phyloP scores from a whole-genome alignment of 2,329 filamentous ascomycete genomes.

The Trichophyton verrucosum region DNA sequence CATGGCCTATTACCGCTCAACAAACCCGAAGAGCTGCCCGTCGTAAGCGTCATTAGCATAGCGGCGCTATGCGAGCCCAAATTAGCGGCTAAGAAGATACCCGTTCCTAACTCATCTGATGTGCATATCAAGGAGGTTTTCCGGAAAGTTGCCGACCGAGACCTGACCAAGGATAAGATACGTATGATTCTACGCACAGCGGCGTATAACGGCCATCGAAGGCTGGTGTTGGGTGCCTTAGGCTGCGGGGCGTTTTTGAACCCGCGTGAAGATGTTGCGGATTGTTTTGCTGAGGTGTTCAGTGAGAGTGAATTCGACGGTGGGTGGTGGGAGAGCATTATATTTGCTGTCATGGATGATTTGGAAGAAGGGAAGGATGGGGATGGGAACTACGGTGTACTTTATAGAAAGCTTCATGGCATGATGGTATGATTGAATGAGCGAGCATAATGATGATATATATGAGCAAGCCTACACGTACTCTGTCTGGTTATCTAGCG shows the following conservation, averaged over 20 bases:
- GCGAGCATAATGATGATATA: neutral
- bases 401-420: conserved; percentile 21
- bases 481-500: neutral
- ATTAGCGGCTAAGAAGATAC: conserved; percentile 10
- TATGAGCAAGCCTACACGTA: neutral
- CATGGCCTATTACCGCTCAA: conserved; percentile 36
- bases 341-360: conserved; percentile 49
- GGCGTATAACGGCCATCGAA: conserved; percentile 43
- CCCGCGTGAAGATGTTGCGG: conserved; percentile 49
- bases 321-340: conserved; percentile 52
- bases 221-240: conserved; percentile 54
- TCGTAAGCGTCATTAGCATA: conserved; percentile 49
- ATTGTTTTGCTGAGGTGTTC: conserved; percentile 51
- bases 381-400: conserved; percentile 24
- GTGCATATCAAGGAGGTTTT: conserved; percentile 21
- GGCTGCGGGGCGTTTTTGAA: conserved; percentile 58
- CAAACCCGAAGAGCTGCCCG: conserved; percentile 30
- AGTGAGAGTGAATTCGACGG: conserved; percentile 48
- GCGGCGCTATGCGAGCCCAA: conserved; percentile 42
- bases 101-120: conserved; percentile 9
- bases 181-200: conserved; percentile 48
- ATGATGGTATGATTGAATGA: conserved; percentile 17
- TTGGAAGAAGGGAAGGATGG: conserved; percentile 15
- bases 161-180: conserved; percentile 51
- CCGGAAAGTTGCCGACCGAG: conserved; percentile 33